Percentiles rank a stretch among this genome's conserved stretches.
These are phyloP conservation scores for Nemania serpens DNA, from an alignment of 2,329 filamentous ascomycete genomes.

Conservation along the genomic window DNA sequence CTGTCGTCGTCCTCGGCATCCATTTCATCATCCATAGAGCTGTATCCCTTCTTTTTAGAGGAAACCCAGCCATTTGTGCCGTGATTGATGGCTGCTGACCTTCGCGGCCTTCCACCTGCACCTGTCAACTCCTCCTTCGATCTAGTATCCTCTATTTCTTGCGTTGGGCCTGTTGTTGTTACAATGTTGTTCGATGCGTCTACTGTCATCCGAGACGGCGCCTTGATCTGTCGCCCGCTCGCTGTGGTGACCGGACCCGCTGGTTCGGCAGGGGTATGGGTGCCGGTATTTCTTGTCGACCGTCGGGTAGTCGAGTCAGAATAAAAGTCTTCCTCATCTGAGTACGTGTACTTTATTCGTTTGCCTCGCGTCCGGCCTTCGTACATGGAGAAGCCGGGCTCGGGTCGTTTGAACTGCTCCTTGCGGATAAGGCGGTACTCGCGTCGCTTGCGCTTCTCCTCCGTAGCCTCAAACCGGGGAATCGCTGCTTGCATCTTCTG, in stretches of 20 bases:
- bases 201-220: conserved; percentile 68
- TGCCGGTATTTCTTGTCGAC: conserved; percentile 74
- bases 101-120: conserved; percentile 54
- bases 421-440: conserved; percentile 89
- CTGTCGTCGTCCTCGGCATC: conserved; percentile 70
- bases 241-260: conserved; percentile 70
- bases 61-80: conserved; percentile 55
- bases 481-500: conserved; percentile 79
- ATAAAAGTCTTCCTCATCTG: conserved; percentile 78
- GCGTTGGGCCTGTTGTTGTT: conserved; percentile 50
- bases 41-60: conserved; percentile 55
- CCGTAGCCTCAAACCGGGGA: conserved; percentile 88
- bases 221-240: conserved; percentile 83
- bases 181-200: conserved; percentile 56
- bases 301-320: conserved; percentile 68
- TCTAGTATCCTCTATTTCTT: conserved; percentile 38
- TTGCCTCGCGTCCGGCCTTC: conserved; percentile 96
- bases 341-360: conserved; percentile 94
- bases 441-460: conserved; percentile 93
- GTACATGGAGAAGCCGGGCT: conserved; percentile 89
- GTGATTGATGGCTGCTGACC: conserved; percentile 56
- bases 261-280: conserved; percentile 73
- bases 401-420: conserved; percentile 83
- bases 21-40: conserved; percentile 58
- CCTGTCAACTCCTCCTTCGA: conserved; percentile 49